Evolutionary conservation across 2,329 filamentous ascomycete species (phyloP), one percentile per base, ranked within the genome.

Genomic region (Botrytis aclada): DNA sequence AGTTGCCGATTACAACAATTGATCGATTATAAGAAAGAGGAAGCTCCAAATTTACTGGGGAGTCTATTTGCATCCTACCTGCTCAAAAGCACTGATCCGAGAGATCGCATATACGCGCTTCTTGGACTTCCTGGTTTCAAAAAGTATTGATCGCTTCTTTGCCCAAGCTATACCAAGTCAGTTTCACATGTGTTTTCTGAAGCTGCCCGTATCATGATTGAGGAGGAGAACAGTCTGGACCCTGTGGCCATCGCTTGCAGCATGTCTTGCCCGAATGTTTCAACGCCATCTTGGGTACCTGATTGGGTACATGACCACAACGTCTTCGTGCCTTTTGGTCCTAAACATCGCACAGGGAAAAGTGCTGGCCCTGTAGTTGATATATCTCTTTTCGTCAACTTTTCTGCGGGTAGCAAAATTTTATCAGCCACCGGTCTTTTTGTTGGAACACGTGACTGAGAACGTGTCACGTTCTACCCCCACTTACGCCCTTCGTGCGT

Each of bases 41-140:
- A 25, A 25, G 4, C 1, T 1, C 1, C 22, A 1, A 5, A 5
- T 0, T 25, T 51, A 51, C 4, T 25, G 10, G 0, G 2, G 0
- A 5, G 8, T 14, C 9, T 25, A 1, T 25, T 0, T 10, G 0
- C 0, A 51, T 25, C 45, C 20, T 25, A 1, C 1, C 0, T 0
- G 7, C 18, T 60, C 20, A 6, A 60, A 37, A 60, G 18, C 9
- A 37, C 32, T 25, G 29, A 37, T 25, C 32, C 56, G 9, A 12
- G 9, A 12, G 29, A 51, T n/a, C 1, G 1, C 1, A 14, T 10
- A 25, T 37, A 37, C 7, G 56, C 32, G 12, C 18, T 60, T 60
- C 56, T 37, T 2, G 32, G 18, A 32, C 32, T 60, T 12, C 18
- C 20, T 37, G 0, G 0, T 7, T 3, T 25, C 2, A 18, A 60